Evolutionary conservation across 768 basidiomycete genomes (phyloP), one percentile per base, ranked within the genome.

Genomic region (Clathrus columnatus): DNA sequence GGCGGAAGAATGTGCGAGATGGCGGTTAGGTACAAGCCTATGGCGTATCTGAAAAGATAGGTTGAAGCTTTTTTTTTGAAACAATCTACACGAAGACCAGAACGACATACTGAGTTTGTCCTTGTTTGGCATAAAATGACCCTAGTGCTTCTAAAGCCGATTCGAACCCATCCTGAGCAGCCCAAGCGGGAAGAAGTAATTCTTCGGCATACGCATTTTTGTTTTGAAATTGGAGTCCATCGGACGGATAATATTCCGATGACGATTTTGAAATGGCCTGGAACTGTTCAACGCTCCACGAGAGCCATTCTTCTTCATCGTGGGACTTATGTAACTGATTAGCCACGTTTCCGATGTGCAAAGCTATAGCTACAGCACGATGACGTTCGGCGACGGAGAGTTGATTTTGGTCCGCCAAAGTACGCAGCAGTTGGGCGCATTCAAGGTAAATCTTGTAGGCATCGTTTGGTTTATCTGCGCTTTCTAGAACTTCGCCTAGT

Each of bases 121-220:
- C 83, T 30, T 69, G 69, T 29, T 72, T 69, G 4, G 78, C 76
- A 59, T 87, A 85, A 51, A 81, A 81, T 4, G 75, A 70, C 1
- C 79, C 86, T 4, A 88, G 72, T 0, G 83, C 79, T 61, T 85
- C 84, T 29, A 87, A 71, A 1, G 84, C 85, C 8, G 83, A 81
- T 18, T 80, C 83, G 23, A 87, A 67, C 60, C 87, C 83, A 20
- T 76, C 73, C 54, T 71, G 74, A 16, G 23, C 30, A 3, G 57
- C 30, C 86, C 85, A 87, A 18, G 63, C 57, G 1, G 86, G 85
- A 49, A 86, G 60, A 14, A 73, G 72, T 20, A 87, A 69, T 51
- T 81, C 79, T 0, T 76, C 21, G 23, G 54, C 26, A 62, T 63
- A 50, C 57, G 24, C 11, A 23, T 43, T 21, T 56, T 44, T 49